phyloP scores from a whole-genome alignment of 768 basidiomycete genomes.

The Hericium rajendrae region DNA sequence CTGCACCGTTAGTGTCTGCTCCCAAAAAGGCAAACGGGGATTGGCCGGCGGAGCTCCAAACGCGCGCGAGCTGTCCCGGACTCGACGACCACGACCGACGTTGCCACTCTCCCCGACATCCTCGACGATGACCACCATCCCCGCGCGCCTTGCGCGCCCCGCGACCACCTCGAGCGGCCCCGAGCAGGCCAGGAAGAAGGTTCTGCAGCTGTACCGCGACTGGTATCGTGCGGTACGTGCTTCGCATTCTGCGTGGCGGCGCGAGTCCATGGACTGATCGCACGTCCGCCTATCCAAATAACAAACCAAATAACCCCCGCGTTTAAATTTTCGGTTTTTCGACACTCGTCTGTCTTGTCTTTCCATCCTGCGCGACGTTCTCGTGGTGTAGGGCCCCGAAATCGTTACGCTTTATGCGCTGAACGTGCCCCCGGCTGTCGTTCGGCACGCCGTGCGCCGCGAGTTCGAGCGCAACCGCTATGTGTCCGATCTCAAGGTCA shows the following conservation, averaged over 20 bases:
- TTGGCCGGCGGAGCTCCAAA: not conserved
- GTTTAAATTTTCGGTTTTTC: conserved; percentile 1
- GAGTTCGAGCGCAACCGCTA: conserved; percentile 81
- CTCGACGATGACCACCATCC: conserved; percentile 68
- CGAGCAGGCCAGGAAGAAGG: conserved; percentile 58
- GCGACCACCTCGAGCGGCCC: conserved; percentile 47
- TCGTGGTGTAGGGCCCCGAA: conserved; percentile 68
- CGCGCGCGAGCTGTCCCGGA: not conserved
- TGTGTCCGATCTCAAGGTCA: conserved; percentile 69
- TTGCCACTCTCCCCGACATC: not conserved
- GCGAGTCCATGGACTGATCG: conserved; percentile 3
- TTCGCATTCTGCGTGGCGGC: conserved; percentile 1
- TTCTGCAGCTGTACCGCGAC: conserved; percentile 75
- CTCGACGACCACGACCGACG: not conserved
- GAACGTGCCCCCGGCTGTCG: conserved; percentile 62
- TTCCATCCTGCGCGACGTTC: not conserved
- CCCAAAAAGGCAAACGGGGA: not conserved
- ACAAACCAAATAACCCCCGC: not conserved
- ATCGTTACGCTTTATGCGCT: conserved; percentile 76
- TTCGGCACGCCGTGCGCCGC: conserved; percentile 77
- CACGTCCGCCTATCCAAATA: not conserved
- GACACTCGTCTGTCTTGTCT: not conserved
- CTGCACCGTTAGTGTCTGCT: not conserved
- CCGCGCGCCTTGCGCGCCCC: conserved; percentile 72
- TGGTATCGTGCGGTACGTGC: conserved; percentile 86